A percentile compares a stretch with the other conserved stretches of the same genome.
phyloP scores from a whole-genome alignment of 768 basidiomycete species.

The Gautieria morchelliformis region DNA sequence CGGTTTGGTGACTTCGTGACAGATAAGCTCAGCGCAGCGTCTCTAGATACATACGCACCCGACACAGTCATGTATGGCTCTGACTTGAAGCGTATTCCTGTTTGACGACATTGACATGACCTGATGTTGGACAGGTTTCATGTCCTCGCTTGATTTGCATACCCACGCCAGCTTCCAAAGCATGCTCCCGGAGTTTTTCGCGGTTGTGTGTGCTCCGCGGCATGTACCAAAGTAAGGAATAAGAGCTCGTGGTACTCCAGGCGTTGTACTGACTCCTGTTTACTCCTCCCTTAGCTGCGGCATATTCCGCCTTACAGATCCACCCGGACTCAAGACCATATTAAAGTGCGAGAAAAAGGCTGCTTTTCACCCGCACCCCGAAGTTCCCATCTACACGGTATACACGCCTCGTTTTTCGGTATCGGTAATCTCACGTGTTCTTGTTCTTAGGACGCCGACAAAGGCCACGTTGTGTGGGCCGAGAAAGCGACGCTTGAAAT shows the following conservation, averaged over 20 bases:
- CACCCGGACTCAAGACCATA: slow-evolving; percentile 69
- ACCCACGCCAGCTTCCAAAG: slow-evolving; percentile 84
- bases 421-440: slow-evolving; percentile 1
- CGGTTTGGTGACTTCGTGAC: neutral
- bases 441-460: slow-evolving; percentile 61
- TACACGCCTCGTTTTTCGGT: slow-evolving; percentile 19
- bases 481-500: slow-evolving; percentile 66
- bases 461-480: slow-evolving; percentile 68
- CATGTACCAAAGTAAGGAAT: slow-evolving; percentile 58
- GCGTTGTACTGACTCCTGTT: neutral
- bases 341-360: slow-evolving; percentile 57
- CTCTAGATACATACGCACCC: slow-evolving; percentile 86
- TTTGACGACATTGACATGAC: too few relatives aligned
- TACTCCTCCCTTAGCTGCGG: slow-evolving; percentile 42
- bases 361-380: slow-evolving; percentile 81
- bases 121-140: slow-evolving; percentile 48
- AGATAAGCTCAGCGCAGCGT: neutral
- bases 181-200: slow-evolving; percentile 88
- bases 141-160: slow-evolving; percentile 90
- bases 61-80: slow-evolving; percentile 63
- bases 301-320: slow-evolving; percentile 84
- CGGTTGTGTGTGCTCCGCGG: slow-evolving; percentile 83
- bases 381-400: slow-evolving; percentile 77
- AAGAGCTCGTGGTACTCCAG: slow-evolving; percentile 2
- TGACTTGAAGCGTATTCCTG: too few relatives aligned